Conservation (phyloP, 2,329 filamentous ascomycete species). For the Cladophialophora psammophila region DNA sequence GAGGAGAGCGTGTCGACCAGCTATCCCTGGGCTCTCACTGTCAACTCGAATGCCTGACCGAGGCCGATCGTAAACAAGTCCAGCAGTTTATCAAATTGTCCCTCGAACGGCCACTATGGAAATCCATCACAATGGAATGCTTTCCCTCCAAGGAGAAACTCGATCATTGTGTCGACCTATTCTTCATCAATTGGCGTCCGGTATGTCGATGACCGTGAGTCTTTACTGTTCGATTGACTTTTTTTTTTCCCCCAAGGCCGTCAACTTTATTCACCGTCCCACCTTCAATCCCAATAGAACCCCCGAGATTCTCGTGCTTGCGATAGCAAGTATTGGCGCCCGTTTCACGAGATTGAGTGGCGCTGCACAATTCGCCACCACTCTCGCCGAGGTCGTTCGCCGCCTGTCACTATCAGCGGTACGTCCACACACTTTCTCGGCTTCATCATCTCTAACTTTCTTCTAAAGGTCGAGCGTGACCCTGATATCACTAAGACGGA, state of each 20-base stretch:
- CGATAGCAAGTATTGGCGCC: constrained; percentile 20
- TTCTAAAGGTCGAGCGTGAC: not conserved
- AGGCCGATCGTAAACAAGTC: not conserved
- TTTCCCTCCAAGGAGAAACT: constrained; percentile 22
- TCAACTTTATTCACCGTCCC: constrained; percentile 22
- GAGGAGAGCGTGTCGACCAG: not conserved
- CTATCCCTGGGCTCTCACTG: not conserved
- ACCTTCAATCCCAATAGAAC: constrained; percentile 17
- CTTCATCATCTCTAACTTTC: too few species aligned
- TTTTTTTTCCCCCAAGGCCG: not conserved
- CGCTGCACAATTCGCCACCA: constrained; percentile 11
- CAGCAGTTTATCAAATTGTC: not conserved
- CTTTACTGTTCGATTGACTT: not conserved
- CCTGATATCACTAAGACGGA: constrained; percentile 7
- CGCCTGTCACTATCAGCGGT: constrained; percentile 7
- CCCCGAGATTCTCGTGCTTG: constrained; percentile 9
- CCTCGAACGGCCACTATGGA: constrained; percentile 6
- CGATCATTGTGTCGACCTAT: constrained; percentile 23
- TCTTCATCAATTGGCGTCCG: constrained; percentile 15
- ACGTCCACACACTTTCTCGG: not conserved
- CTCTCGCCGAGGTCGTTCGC: constrained; percentile 10
- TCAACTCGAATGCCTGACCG: not conserved
- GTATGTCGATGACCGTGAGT: constrained; percentile 1
- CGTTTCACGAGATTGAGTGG: constrained; percentile 17
- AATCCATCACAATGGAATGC: not conserved